Evolutionary conservation across 306 rosid species (phyloP).

Genomic region (Fragaria iinumae): DNA sequence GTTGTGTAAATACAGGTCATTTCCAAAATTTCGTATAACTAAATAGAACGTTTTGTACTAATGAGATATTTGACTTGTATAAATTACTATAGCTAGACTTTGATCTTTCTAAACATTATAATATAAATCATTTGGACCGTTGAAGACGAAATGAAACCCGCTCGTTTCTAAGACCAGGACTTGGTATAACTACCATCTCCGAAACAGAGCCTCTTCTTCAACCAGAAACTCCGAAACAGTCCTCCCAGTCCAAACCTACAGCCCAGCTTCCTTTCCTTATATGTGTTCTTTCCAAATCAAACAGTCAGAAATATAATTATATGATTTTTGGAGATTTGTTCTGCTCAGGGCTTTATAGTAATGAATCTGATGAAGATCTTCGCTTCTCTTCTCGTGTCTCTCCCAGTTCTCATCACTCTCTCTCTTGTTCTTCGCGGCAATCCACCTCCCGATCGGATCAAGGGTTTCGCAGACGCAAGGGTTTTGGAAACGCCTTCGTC

Average conservation of each 20-base stretch:
- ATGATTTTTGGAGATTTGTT: neutral
- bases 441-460: conserved; percentile 22
- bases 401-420: conserved; percentile 34
- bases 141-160: conserved; percentile 16
- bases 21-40: neutral
- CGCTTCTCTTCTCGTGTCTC: conserved; percentile 24
- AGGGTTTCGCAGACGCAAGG: conserved; percentile 34
- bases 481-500: conserved; percentile 15
- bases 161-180: neutral
- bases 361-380: conserved; percentile 36
- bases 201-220: conserved; percentile 7
- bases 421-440: conserved; percentile 23
- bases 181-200: conserved; percentile 2
- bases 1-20: no score
- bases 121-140: conserved; percentile 9
- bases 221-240: neutral
- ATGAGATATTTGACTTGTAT: neutral
- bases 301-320: neutral
- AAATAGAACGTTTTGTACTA: neutral
- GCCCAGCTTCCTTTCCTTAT: neutral
- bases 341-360: conserved; percentile 10
- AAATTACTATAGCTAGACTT: neutral
- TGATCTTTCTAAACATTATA: neutral
- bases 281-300: neutral
- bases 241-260: neutral